phyloP scores from a whole-genome alignment of 805 yeast genomes.

The Kregervanrija delftensis region DNA sequence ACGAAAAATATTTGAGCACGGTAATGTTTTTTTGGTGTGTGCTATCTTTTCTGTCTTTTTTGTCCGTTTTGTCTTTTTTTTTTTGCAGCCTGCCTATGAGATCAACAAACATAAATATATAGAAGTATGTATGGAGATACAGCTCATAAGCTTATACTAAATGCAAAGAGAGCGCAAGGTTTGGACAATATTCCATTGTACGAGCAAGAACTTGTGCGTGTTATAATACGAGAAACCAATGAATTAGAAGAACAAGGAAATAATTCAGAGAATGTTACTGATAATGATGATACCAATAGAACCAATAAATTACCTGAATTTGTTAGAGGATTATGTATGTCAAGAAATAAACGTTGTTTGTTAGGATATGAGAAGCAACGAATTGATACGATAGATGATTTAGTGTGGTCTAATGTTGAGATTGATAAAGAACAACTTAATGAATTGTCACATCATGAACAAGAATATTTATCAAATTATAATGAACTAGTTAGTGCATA shows the following conservation, averaged over 20 bases:
- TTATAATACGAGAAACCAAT: conserved; percentile 62
- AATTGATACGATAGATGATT: conserved; percentile 55
- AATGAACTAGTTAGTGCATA: conserved; percentile 65
- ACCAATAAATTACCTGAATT: conserved; percentile 57
- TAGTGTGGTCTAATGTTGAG: conserved; percentile 67
- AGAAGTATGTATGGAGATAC: conserved; percentile 76
- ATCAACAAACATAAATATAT: too few relatives aligned
- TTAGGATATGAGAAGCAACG: conserved; percentile 76
- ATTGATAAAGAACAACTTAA: conserved; percentile 34
- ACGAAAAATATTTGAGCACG: too few relatives aligned
- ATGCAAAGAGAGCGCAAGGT: conserved; percentile 72
- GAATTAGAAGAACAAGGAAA: conserved; percentile 50
- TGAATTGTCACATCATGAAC: conserved; percentile 69
- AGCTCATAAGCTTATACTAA: conserved; percentile 76
- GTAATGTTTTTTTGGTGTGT: too few relatives aligned
- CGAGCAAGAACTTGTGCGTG: conserved; percentile 63
- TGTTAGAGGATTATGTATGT: conserved; percentile 68
- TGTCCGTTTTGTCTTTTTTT: background rate
- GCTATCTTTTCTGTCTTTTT: background rate
- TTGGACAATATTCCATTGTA: conserved; percentile 63
- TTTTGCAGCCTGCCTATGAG: background rate
- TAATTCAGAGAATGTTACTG: conserved; percentile 12
- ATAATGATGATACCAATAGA: conserved; percentile 34
- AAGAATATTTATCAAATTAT: conserved; percentile 67
- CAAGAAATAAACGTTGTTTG: conserved; percentile 84